Base-by-base conservation (phyloP, 306 rosid genomes). In the Rosa chinensis region DNA sequence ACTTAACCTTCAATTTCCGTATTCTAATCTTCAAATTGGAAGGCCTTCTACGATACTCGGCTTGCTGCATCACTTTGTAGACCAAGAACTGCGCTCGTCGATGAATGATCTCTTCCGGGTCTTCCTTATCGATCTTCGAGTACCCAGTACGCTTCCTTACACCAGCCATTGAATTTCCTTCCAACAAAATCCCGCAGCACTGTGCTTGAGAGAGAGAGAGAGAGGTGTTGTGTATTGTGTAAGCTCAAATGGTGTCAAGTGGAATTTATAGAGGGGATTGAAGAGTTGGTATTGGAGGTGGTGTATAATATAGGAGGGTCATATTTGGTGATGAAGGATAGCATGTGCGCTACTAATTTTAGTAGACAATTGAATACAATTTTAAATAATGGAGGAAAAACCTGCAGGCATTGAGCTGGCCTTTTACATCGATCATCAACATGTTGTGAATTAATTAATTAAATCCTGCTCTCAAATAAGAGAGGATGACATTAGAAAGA, bases 31-130 rank as follows among this genome's bases (percentile, higher is more conserved):
- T 84, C 63, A 87, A 71, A 52, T 76, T 82, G 4, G 89, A 88
- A 14, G 86, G 78, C 61, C 76, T 87, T 61, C 84, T 76, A 35
- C 80, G 73, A 61, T 75, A 72, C 71, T 92, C 89, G 16, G 88
- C 95, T 80, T 84, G 76, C 59, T 85, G 88, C 88, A 94, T 48
- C 69, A 69, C 87, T 48, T 91, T 91, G 86, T 92, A 80, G 86
- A 94, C 90, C 86, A 94, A 85, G 81, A 94, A 92, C 87, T 89
- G 99, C 13, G 97, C 95, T 75, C 87, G 81, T 69, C 89, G 48
- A 45, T 84, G 99, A 21, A 80, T 82, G 50, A 53, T 45, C 70
- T 91, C 97, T 81, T 91, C 90, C 16, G 89, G 90, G 72, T 94
- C 97, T 56, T 94, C 99, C 87, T 91, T 89, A 25, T 91, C 91